phyloP scores from a whole-genome alignment of 1,139 yeast genomes.

The Candida sp. region DNA sequence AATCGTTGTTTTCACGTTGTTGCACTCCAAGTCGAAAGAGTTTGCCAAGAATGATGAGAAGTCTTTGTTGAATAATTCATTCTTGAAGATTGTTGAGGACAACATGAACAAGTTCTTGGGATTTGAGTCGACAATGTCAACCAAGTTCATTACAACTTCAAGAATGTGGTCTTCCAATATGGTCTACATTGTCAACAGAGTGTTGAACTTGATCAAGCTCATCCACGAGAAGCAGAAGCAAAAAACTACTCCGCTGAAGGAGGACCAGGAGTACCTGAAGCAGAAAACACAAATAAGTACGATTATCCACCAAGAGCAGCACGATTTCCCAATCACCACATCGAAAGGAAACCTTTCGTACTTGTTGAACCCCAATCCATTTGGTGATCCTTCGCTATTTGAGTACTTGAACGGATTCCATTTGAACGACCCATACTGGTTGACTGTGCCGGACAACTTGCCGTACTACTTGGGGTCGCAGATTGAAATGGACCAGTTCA shows the following conservation, averaged over 20 bases:
- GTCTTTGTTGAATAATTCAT: constrained; percentile 20
- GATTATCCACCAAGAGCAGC: constrained; percentile 5
- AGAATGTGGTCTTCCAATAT: constrained; percentile 45
- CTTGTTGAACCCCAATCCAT: constrained; percentile 13
- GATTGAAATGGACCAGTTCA: neutral
- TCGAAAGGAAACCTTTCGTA: constrained; percentile 13
- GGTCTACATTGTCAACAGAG: constrained; percentile 34
- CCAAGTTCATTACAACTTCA: constrained; percentile 20
- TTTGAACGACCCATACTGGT: constrained; percentile 48
- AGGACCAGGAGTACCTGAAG: neutral
- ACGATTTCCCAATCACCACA: constrained; percentile 14
- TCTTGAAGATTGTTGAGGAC: constrained; percentile 27
- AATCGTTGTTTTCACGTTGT: constrained; percentile 52
- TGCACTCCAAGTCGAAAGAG: constrained; percentile 45
- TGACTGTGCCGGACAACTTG: constrained; percentile 43
- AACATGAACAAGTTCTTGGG: constrained; percentile 26
- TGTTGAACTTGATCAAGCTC: constrained; percentile 31
- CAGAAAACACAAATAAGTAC: neutral
- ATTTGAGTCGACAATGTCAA: constrained; percentile 28
- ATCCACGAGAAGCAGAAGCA: constrained; percentile 28
- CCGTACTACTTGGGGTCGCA: constrained; percentile 35
- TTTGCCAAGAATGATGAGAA: constrained; percentile 28
- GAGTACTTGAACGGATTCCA: constrained; percentile 25
- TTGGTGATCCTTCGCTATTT: constrained; percentile 16
- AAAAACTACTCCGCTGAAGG: neutral